Evolutionary conservation across 176 grass and related monocot genomes (phyloP), one percentile per base, ranked within the genome.

Genomic region (Oropetium thomaeum): DNA sequence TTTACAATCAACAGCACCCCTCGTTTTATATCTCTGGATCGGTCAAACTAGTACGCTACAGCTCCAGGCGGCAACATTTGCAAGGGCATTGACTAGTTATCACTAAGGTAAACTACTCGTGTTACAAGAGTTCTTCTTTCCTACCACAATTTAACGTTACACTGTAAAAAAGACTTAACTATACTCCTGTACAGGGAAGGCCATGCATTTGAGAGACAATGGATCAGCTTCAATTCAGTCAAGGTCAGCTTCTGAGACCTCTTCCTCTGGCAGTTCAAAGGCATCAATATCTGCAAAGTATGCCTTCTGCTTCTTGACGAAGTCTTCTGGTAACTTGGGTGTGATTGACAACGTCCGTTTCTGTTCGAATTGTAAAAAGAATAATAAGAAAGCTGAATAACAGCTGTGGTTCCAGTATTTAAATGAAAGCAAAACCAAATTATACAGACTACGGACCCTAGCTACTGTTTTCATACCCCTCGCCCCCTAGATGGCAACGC

Each of bases 221-320:
- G 20, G 53, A 53, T 61, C 28, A 31, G 20, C 34, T 76, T 69
- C 35, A 48, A 29, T 32, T 61, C 66, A 70, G 15, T 81, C 87
- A 54, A 82, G 72, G 22, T 89, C 83, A 57, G 76, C 62, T 62
- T 81, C 80, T 22, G 90, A 87, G 25, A 69, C 62, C 11, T 19
- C 83, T 66, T 89, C 90, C 69, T 62, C 90, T 4, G 22, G 77
- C 37, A 93, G 67, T 29, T 87, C 80, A 33, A 87, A 89, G 17
- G 90, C 67, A 33, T 93, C 90, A 20, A 89, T 20, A 32, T 81
- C 81, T 20, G 82, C 80, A 70, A 93, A 93, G 48, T 89, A 84
- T 15, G 62, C 73, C 74, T 57, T 74, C 40, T 89, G 77, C 25
- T 83, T 70, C 83, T 90, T 82, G 25, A 86, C 58, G 76, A 90